These are phyloP conservation scores for Penicillium pulvis DNA, from an alignment of 495 filamentous ascomycete species.

Conservation along the genomic window DNA sequence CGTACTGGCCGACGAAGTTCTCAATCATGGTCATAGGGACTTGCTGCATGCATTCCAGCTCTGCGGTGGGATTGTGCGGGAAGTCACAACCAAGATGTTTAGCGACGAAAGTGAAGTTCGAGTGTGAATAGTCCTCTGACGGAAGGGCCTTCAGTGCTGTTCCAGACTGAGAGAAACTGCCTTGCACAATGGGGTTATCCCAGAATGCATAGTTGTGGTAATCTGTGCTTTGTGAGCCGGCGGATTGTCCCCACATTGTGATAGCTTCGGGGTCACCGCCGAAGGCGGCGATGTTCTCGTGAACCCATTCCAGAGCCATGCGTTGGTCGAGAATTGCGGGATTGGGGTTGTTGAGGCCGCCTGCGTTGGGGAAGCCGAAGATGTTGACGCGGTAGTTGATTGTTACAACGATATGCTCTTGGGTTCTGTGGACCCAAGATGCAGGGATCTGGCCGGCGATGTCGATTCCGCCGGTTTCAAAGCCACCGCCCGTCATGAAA, in stretches of 20 bases:
- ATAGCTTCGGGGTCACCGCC: slow-evolving; percentile 35
- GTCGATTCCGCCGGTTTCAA: slow-evolving; percentile 12
- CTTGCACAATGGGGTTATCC: too few relatives aligned
- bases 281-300: slow-evolving; percentile 19
- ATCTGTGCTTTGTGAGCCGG: slow-evolving; percentile 15
- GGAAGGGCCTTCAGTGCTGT: too few relatives aligned
- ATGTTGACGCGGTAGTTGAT: slow-evolving; percentile 24
- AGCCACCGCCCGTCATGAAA: slow-evolving; percentile 18
- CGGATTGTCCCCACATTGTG: slow-evolving; percentile 44
- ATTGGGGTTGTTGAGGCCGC: slow-evolving; percentile 27
- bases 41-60: slow-evolving; percentile 47
- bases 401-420: slow-evolving; percentile 21
- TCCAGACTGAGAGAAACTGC: too few relatives aligned
- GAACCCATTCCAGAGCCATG: slow-evolving; percentile 48
- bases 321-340: slow-evolving; percentile 63
- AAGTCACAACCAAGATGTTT: slow-evolving; percentile 40
- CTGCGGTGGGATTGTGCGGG: slow-evolving; percentile 18
- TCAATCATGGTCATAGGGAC: slow-evolving; percentile 15
- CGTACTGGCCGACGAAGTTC: too few relatives aligned
- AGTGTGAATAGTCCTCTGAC: too few relatives aligned
- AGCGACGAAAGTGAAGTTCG: slow-evolving; percentile 43
- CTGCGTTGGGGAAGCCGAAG: slow-evolving; percentile 17
- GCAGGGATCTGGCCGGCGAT: slow-evolving; percentile 13
- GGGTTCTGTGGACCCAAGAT: slow-evolving; percentile 11
- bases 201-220: slow-evolving; percentile 18